Percentiles rank a stretch among this genome's conserved stretches.
Evolutionary conservation across 176 grass and related monocot genomes (phyloP).

Genomic region (Cocos nucifera): DNA sequence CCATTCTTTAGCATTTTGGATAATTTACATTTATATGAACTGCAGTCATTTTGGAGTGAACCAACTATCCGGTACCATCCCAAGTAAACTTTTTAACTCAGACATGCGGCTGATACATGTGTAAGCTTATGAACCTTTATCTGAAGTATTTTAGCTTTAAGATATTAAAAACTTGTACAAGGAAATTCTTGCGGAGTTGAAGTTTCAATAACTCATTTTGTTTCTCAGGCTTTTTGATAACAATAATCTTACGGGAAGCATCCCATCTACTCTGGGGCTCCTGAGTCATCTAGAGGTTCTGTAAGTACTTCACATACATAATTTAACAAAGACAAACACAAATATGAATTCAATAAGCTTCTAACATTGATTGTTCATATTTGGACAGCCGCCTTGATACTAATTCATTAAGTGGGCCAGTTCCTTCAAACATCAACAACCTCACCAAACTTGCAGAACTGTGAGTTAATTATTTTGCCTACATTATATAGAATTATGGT

Average conservation of each 20-base stretch:
- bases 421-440: constrained; percentile 58
- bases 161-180: too few species aligned
- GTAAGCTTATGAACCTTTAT: constrained; percentile 20
- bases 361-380: not conserved
- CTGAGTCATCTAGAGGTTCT: constrained; percentile 47
- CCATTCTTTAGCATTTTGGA: too few species aligned
- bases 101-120: constrained; percentile 65
- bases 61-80: constrained; percentile 64
- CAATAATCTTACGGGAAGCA: constrained; percentile 59
- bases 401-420: constrained; percentile 47
- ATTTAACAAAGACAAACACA: too few species aligned
- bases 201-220: not conserved
- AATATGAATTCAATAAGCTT: not conserved
- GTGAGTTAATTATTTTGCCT: constrained; percentile 32
- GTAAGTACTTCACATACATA: constrained; percentile 40
- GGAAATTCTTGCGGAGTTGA: too few species aligned
- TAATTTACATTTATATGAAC: constrained; percentile 1
- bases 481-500: too few species aligned
- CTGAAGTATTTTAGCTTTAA: too few species aligned
- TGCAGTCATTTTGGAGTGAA: constrained; percentile 75
- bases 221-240: constrained; percentile 70
- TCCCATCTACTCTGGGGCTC: constrained; percentile 58
- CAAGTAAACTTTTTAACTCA: constrained; percentile 54
- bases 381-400: constrained; percentile 50
- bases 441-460: constrained; percentile 63